These are phyloP conservation scores for Cyclotella sp. DNA, from an alignment of 108 stramenopile species.

Conservation along the genomic window DNA sequence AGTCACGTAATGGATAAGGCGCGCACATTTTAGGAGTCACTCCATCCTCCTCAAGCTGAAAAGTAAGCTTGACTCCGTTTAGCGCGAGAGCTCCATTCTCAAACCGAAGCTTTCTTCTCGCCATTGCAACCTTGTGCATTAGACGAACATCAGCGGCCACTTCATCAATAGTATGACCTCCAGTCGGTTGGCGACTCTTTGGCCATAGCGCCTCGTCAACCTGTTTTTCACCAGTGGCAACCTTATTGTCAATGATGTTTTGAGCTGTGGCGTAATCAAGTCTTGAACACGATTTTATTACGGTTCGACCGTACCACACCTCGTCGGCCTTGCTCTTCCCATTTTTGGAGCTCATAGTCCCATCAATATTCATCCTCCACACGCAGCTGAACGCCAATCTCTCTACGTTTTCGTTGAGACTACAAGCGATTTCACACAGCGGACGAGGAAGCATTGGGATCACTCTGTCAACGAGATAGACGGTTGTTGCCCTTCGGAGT, in stretches of 20 bases:
- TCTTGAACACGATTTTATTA: slow-evolving; percentile 94
- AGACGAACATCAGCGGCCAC: slow-evolving; percentile 90
- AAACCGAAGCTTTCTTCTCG: slow-evolving; percentile 81
- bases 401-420: slow-evolving; percentile 95
- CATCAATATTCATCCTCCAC: slow-evolving; percentile 95
- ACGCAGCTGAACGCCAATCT: slow-evolving; percentile 94
- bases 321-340: slow-evolving; percentile 39
- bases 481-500: slow-evolving; percentile 88
- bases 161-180: slow-evolving; percentile 77
- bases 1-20: slow-evolving; percentile 93
- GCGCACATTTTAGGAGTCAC: slow-evolving; percentile 82
- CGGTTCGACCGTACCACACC: slow-evolving; percentile 93
- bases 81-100: slow-evolving; percentile 91
- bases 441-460: slow-evolving; percentile 94
- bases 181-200: slow-evolving; percentile 80
- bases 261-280: slow-evolving; percentile 96
- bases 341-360: slow-evolving; percentile 65
- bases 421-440: slow-evolving; percentile 94
- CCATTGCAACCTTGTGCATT: slow-evolving; percentile 90
- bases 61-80: slow-evolving; percentile 90
- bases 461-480: slow-evolving; percentile 94
- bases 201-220: slow-evolving; percentile 84
- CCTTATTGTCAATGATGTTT: slow-evolving; percentile 91
- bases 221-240: slow-evolving; percentile 62
- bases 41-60: slow-evolving; percentile 88